Base-by-base conservation (phyloP, 2,329 filamentous ascomycete genomes). In the Aspergillus sclerotialis region DNA sequence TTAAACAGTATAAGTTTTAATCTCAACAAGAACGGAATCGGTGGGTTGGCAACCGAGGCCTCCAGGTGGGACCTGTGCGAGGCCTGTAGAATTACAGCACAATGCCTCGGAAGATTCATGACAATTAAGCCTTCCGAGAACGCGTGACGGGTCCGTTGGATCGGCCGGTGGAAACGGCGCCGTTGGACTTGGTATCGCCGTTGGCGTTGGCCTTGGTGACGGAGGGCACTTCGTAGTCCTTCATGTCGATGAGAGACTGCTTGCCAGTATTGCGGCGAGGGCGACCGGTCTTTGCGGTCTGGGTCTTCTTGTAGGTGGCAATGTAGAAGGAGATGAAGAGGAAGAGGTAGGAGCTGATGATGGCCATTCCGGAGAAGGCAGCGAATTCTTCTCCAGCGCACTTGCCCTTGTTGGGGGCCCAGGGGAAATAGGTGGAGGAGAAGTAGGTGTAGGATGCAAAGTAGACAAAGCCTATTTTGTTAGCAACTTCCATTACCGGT, bases 401-500 rank as follows among this genome's bases (percentile, higher is more conserved):
- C 52, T 80, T 72, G 63, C 90, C 90, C 44, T 73, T 68, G 61
- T 86, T 94, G 46, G 90, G 90, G 61, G 93, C 71, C 73, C 77
- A 82, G 29, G 73, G 76, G 72, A 83, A 94, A 78, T 95, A 95
- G 52, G 82, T 84, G 52, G 82, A 89, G 50, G 84, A 80, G 75
- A 95, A 95, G 76, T 96, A 96, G 52, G 89, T 95, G 76, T 90
- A 96, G n/a, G 90, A 93, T 33, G 89, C 90, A 58, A 94, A 96
- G 80, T 96, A 96, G 64, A 96, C 86, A 64, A 96, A 96, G 55
- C 86, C 85, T 90, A 43, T 7, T n/a, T 12, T 28, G 42, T 60
- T 38, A 52, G 46, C 15, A 44, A 37, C 2, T 31, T 4, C 9
- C 17, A 23, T 11, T 3, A 19, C 11, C 5, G 17, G 16, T 3